Percentiles rank a stretch among this genome's conserved stretches.
phyloP scores from a whole-genome alignment of 2,329 filamentous ascomycete genomes.

The Verticillium albo-atrum region DNA sequence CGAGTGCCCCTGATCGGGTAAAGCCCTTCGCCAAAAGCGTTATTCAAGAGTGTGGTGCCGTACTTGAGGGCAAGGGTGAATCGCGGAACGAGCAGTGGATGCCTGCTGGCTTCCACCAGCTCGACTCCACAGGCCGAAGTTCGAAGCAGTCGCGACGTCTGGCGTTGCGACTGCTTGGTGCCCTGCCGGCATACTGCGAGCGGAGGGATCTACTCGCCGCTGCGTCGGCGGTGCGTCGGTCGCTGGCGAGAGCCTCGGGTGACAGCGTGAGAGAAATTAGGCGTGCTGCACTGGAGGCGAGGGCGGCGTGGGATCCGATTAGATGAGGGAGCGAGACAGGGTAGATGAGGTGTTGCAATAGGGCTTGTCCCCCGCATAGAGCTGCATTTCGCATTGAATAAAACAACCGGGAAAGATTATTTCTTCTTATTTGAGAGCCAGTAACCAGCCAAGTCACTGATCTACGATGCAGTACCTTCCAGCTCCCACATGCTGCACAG shows the following conservation, averaged over 20 bases:
- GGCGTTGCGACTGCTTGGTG: slow-evolving; percentile 41
- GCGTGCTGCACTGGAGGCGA: slow-evolving; percentile 42
- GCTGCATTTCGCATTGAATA: neutral
- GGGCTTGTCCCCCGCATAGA: neutral
- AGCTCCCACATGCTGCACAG: neutral
- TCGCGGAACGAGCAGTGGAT: slow-evolving; percentile 21
- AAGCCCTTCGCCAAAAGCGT: slow-evolving; percentile 45
- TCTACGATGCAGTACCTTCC: neutral
- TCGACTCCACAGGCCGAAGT: slow-evolving; percentile 3
- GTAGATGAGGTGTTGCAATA: neutral
- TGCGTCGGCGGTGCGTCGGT: slow-evolving; percentile 37
- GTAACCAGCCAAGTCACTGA: neutral
- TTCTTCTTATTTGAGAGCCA: neutral
- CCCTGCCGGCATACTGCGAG: slow-evolving; percentile 44
- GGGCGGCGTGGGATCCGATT: slow-evolving; percentile 27
- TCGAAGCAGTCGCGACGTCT: slow-evolving; percentile 35
- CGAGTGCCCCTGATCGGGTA: slow-evolving; percentile 38
- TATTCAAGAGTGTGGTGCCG: slow-evolving; percentile 35
- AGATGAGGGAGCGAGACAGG: slow-evolving; percentile 15
- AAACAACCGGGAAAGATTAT: neutral
- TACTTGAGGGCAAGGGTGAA: slow-evolving; percentile 26
- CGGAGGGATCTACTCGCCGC: slow-evolving; percentile 39
- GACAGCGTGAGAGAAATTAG: slow-evolving; percentile 50
- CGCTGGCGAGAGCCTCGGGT: slow-evolving; percentile 47
- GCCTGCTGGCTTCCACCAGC: slow-evolving; percentile 18